These are phyloP conservation scores for Pichia ethanolica DNA, from an alignment of 805 yeast genomes.

Conservation along the genomic window DNA sequence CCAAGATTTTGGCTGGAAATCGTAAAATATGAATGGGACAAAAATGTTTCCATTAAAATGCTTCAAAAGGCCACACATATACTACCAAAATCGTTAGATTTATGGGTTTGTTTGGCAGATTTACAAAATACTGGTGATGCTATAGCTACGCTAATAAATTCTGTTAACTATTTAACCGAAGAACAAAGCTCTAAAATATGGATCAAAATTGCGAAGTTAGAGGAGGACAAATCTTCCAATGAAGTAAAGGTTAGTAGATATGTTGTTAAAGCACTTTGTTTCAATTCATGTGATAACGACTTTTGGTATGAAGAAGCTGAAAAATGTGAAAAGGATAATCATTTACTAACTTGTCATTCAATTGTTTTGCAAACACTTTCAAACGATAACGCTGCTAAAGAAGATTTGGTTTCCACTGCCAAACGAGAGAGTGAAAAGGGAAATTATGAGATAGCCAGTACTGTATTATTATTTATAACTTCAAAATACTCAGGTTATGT, in stretches of 20 bases:
- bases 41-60: slow-evolving; percentile 43
- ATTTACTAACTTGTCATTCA: slow-evolving; percentile 42
- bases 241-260: slow-evolving; percentile 41
- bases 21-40: slow-evolving; percentile 50
- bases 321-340: slow-evolving; percentile 41
- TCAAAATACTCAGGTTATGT: slow-evolving; percentile 39
- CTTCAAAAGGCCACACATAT: slow-evolving; percentile 60
- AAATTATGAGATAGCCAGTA: slow-evolving; percentile 34
- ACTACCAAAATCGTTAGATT: slow-evolving; percentile 53
- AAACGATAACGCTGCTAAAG: neutral
- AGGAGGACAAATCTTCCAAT: slow-evolving; percentile 43
- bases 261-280: slow-evolving; percentile 37
- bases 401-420: slow-evolving; percentile 25
- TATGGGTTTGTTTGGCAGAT: slow-evolving; percentile 58
- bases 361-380: slow-evolving; percentile 34
- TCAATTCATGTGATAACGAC: slow-evolving; percentile 23
- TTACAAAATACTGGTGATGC: slow-evolving; percentile 41
- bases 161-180: slow-evolving; percentile 45
- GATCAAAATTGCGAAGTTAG: slow-evolving; percentile 63
- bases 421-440: slow-evolving; percentile 17
- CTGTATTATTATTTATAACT: slow-evolving; percentile 41
- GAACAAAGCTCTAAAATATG: slow-evolving; percentile 45
- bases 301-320: slow-evolving; percentile 55
- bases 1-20: slow-evolving; percentile 63
- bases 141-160: slow-evolving; percentile 46